phyloP scores from a whole-genome alignment of 352 stramenopile species.

The Phytopythium cucurbitacearum region DNA sequence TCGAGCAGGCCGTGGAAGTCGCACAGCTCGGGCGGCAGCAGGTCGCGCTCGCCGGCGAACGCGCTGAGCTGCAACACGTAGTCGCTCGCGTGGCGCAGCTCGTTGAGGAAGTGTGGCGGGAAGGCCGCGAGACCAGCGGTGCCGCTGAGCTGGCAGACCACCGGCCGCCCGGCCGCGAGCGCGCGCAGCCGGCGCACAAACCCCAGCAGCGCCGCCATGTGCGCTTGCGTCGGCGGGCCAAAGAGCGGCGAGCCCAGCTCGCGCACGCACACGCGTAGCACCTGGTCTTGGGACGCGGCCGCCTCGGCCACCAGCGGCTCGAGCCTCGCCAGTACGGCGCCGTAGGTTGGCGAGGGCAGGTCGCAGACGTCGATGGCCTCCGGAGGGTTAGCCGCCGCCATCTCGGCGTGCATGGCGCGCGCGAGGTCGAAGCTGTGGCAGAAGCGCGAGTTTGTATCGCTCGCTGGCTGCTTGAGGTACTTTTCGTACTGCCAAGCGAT shows the following conservation, averaged over 20 bases:
- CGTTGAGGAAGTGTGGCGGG: conserved; percentile 28
- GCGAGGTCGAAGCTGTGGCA: conserved; percentile 78
- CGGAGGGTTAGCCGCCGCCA: conserved; percentile 37
- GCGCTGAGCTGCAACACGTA: conserved; percentile 54
- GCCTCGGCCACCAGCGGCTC: conserved; percentile 13
- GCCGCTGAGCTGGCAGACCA: conserved; percentile 25
- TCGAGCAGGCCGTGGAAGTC: conserved; percentile 58
- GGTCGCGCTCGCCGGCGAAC: conserved; percentile 50
- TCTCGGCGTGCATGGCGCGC: conserved; percentile 42
- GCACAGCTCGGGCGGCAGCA: conserved; percentile 51
- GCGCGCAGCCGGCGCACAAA: conserved; percentile 32
- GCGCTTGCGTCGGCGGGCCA: conserved; percentile 15
- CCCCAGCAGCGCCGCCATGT: conserved; percentile 37
- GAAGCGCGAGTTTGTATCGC: conserved; percentile 27
- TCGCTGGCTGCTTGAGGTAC: conserved; percentile 20
- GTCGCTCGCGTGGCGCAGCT: conserved; percentile 50
- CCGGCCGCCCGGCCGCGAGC: conserved; percentile 15
- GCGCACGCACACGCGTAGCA: conserved; percentile 38
- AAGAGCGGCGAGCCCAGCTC: conserved; percentile 44
- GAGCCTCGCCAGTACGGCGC: conserved; percentile 18
- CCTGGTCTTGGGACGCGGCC: conserved; percentile 10
- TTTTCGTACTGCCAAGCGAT: conserved; percentile 83
- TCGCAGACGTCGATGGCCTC: conserved; percentile 20
- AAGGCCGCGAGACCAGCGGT: conserved; percentile 17
- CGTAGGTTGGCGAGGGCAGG: conserved; percentile 18